Evolutionary conservation across 495 filamentous ascomycete species (phyloP), one percentile per base, ranked within the genome.

Genomic region (Xylaria longipes): DNA sequence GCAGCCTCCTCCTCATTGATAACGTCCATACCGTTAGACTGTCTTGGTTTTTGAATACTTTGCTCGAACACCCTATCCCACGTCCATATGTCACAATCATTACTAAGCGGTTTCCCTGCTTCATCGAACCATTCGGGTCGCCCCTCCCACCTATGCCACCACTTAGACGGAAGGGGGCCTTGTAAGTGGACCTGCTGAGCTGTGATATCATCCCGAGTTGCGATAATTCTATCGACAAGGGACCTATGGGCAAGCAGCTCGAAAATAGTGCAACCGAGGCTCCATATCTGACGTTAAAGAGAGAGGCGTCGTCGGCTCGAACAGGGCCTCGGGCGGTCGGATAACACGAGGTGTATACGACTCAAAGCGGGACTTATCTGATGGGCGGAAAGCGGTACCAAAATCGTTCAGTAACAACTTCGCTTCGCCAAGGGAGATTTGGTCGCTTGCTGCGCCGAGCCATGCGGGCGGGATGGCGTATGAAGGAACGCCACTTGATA

Each of bases 401-500:
- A 84, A 81, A 58, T 84, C 83, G 43, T 72, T 46, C 64, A 85
- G 78, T 14, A 84, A 8, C 57, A 84, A 79, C 29, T 70, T 76
- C 11, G 80, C 62, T 22, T 79, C 76, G 27, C 57, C 5, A 5
- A 73, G 72, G 7, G 65, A 14, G 62, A 80, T 31, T 41, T 76
- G n/a, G 5, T 77, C 68, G 12, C 68, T 65, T 15, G 70, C 39
- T 60, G 71, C 71, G 27, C 77, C 74, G 35, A 80, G 71, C 74
- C 73, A 78, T 29, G 76, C 65, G 1, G 75, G 73, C 17, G 11
- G 22, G n/a, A 68, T 15, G n/a, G 35, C 74, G 22, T 73, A 45
- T 5, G 72, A 35, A 48, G 78, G 80, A 29, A 78, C 73, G 5
- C 65, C 68, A 48, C 5, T 15, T 43, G 60, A 2, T 60, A 68